phyloP scores from a whole-genome alignment of 2,329 filamentous ascomycete genomes.

The Neofusicoccum ribis region DNA sequence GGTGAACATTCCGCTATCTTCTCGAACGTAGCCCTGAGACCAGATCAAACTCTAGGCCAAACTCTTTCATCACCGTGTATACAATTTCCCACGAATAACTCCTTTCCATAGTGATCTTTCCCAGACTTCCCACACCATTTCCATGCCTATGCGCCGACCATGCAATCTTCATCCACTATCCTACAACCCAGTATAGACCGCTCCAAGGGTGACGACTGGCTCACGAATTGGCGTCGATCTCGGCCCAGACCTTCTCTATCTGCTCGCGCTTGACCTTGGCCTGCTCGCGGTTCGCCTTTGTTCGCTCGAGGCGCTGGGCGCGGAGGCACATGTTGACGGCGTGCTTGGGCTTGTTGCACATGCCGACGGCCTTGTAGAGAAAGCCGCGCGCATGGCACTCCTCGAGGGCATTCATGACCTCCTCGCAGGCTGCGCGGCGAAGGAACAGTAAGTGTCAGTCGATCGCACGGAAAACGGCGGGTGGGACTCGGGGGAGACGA shows the following conservation, averaged over 20 bases:
- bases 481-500: neutral
- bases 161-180: conserved; percentile 5
- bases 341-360: conserved; percentile 84
- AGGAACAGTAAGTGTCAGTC: neutral
- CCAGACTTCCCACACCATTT: neutral
- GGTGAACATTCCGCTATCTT: neutral
- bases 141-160: conserved; percentile 1
- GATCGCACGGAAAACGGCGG: conserved; percentile 10
- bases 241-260: conserved; percentile 76
- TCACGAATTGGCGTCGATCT: conserved; percentile 65
- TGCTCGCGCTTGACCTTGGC: conserved; percentile 69
- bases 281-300: conserved; percentile 71
- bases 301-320: conserved; percentile 75
- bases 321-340: conserved; percentile 83
- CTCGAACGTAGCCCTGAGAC: neutral
- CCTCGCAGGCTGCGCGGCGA: conserved; percentile 73
- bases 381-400: conserved; percentile 94
- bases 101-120: neutral
- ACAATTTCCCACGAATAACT: neutral
- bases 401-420: conserved; percentile 89
- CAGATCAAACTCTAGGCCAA: too few relatives aligned
- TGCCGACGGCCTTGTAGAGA: conserved; percentile 84
- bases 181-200: neutral
- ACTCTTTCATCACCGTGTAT: neutral
- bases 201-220: neutral